Percentiles rank a stretch among this genome's conserved stretches.
Evolutionary conservation across 1,139 yeast genomes (phyloP).

Genomic region (Yarrowia galli): DNA sequence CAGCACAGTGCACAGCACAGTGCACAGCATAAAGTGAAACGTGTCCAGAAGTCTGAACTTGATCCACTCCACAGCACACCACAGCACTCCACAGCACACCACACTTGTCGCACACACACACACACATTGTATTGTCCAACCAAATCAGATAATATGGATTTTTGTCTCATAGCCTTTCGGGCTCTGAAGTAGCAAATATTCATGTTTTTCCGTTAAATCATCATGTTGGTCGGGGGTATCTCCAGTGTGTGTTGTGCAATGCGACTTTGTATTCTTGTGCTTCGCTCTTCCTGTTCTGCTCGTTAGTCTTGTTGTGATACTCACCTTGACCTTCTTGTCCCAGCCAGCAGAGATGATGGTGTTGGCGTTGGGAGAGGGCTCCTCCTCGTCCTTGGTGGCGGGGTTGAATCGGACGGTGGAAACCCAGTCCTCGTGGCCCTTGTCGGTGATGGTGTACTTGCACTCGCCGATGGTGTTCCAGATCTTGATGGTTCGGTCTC

Average conservation of each 20-base stretch:
- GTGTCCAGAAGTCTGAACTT: too few species aligned
- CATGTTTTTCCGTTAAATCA: conserved; percentile 40
- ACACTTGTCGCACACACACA: background rate
- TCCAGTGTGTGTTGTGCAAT: too few species aligned
- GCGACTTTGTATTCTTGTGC: too few species aligned
- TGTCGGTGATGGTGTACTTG: conserved; percentile 80
- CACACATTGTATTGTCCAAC: background rate
- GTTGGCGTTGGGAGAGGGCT: conserved; percentile 55
- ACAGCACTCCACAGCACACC: background rate
- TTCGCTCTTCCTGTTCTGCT: background rate
- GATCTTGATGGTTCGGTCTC: conserved; percentile 98
- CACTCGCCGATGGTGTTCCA: conserved; percentile 99
- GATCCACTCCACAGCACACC: background rate
- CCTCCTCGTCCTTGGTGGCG: conserved; percentile 55
- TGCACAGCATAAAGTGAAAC: too few species aligned
- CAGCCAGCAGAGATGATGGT: conserved; percentile 97
- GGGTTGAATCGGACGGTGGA: conserved; percentile 97
- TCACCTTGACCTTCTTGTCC: conserved; percentile 99
- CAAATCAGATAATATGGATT: conserved; percentile 75
- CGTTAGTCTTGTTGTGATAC: conserved; percentile 53
- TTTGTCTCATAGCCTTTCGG: conserved; percentile 90
- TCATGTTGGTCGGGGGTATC: conserved; percentile 1
- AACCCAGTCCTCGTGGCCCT: conserved; percentile 99
- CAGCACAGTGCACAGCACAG: too few species aligned
- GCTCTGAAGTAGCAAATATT: conserved; percentile 99